A percentile compares a stretch with the other conserved stretches of the same genome.
Conservation (phyloP, 1,139 yeast species). For the Meyerozyma elateridarum region DNA sequence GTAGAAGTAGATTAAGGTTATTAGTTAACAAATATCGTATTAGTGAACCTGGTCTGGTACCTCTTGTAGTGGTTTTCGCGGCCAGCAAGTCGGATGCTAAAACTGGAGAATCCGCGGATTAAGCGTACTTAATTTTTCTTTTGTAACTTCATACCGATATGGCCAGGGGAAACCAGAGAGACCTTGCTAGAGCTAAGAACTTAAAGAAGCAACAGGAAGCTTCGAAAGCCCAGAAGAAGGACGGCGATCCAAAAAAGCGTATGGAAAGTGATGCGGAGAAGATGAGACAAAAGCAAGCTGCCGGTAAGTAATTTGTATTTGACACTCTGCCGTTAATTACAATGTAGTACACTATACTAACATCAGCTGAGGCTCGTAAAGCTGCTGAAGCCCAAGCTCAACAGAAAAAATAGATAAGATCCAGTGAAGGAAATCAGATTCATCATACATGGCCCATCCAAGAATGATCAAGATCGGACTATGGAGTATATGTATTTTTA, state of each 20-base stretch:
- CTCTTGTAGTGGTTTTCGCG: too few species aligned
- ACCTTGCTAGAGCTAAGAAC: constrained; percentile 86
- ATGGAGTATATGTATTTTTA: too few species aligned
- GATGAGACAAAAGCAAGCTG: constrained; percentile 82
- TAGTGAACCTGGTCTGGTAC: too few species aligned
- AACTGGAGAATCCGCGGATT: too few species aligned
- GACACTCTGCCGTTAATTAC: background rate
- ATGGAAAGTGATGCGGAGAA: constrained; percentile 85
- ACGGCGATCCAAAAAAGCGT: constrained; percentile 80
- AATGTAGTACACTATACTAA: constrained; percentile 3
- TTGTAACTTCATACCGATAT: constrained; percentile 41
- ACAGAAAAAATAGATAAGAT: constrained; percentile 1
- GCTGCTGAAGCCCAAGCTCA: constrained; percentile 1
- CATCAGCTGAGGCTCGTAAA: constrained; percentile 3
- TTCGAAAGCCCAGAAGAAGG: constrained; percentile 58
- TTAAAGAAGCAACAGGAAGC: constrained; percentile 69
- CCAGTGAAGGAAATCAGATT: background rate
- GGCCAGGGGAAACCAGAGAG: constrained; percentile 98
- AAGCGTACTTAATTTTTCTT: too few species aligned
- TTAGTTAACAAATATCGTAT: too few species aligned
- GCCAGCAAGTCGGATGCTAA: too few species aligned
- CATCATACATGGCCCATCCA: too few species aligned
- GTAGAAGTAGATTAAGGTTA: constrained; percentile 16
- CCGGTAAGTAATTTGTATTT: constrained; percentile 45
- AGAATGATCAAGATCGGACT: too few species aligned